These are phyloP conservation scores for Choricystis sp. DNA, from an alignment of 139 green algal genomes.

Conservation along the genomic window DNA sequence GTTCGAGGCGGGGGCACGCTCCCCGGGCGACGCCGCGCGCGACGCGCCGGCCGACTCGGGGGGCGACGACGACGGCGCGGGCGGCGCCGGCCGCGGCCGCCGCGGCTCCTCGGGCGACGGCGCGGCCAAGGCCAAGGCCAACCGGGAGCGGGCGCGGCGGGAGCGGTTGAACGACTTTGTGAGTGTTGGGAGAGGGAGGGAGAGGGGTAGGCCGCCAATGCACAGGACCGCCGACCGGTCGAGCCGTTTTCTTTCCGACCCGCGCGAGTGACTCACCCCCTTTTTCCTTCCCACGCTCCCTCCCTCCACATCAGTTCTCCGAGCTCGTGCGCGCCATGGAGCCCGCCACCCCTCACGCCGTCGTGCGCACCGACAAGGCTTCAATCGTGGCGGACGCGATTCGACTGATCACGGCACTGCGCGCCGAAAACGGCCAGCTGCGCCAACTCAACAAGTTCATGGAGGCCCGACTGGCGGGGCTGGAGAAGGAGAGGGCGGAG, in stretches of 20 bases:
- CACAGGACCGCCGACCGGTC: no score
- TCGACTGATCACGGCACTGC: constrained; percentile 22
- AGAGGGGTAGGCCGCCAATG: no score
- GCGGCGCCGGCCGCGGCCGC: no score
- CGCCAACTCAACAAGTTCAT: constrained; percentile 44
- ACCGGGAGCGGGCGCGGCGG: constrained; percentile 20
- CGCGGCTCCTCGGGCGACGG: neutral
- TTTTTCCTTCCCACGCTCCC: neutral
- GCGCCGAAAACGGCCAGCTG: constrained; percentile 38
- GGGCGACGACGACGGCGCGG: neutral
- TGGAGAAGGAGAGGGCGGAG: neutral
- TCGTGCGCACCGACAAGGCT: constrained; percentile 14
- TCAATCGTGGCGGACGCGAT: constrained; percentile 37
- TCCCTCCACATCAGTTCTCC: neutral
- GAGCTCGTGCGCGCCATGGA: neutral
- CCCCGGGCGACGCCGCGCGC: no score
- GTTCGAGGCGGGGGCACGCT: neutral
- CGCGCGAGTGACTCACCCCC: no score
- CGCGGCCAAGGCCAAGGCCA: constrained; percentile 20
- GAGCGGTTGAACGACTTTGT: constrained; percentile 30
- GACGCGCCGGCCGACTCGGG: neutral
- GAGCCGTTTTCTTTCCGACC: no score
- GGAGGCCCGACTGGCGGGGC: constrained; percentile 10
- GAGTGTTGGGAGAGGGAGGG: no score
- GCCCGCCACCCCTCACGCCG: no score